Conservation (phyloP, 257 asterid species). For the Craterostigma plantagineum region DNA sequence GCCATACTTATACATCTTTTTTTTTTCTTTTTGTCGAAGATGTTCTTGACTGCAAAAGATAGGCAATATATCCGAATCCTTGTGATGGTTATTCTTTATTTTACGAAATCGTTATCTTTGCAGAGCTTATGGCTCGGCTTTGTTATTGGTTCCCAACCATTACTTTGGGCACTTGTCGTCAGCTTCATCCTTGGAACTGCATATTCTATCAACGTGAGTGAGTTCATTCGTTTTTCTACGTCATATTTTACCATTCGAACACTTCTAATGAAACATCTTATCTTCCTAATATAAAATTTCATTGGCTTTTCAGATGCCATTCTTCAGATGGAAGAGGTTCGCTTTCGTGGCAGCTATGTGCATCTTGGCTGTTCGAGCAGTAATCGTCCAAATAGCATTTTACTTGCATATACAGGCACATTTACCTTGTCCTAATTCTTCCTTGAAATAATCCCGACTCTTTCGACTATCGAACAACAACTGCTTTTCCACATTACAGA, state of each 20-base stretch:
- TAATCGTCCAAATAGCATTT: constrained; percentile 91
- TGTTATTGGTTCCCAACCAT: constrained; percentile 43
- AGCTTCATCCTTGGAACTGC: constrained; percentile 69
- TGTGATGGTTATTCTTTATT: too few species aligned
- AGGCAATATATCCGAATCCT: too few species aligned
- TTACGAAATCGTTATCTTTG: constrained; percentile 5
- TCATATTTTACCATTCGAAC: not conserved
- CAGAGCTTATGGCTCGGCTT: constrained; percentile 68
- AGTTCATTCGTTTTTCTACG: constrained; percentile 2
- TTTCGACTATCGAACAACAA: too few species aligned
- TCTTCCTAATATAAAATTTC: too few species aligned
- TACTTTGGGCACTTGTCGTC: constrained; percentile 48
- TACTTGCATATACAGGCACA: constrained; percentile 84
- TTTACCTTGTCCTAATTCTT: too few species aligned
- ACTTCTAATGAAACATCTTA: too few species aligned
- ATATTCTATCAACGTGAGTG: constrained; percentile 53
- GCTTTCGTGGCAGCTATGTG: constrained; percentile 92
- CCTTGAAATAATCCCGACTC: too few species aligned
- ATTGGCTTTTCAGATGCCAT: constrained; percentile 54
- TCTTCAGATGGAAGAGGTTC: constrained; percentile 94
- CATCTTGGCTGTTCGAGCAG: constrained; percentile 89
- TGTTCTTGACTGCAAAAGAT: too few species aligned
- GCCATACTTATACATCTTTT: not conserved
- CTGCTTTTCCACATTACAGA: too few species aligned
- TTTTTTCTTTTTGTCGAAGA: too few species aligned